phyloP scores from a whole-genome alignment of 2,329 filamentous ascomycete genomes.

The Aschersonia sp. region DNA sequence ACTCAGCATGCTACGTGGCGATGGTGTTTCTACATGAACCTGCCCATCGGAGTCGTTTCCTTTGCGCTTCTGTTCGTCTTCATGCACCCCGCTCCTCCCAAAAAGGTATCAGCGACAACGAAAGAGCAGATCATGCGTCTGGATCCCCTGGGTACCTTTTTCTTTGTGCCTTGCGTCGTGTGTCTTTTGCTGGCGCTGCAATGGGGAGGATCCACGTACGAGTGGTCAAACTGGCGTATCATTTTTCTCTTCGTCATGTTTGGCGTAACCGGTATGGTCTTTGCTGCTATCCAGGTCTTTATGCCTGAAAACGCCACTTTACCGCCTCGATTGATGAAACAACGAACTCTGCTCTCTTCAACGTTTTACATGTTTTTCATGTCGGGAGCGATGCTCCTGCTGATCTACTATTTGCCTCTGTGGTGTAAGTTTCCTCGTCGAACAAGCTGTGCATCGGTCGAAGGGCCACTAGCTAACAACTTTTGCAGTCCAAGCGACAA shows the following conservation, averaged over 20 bases:
- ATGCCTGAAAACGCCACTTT: conserved; percentile 42
- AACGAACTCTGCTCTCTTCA: conserved; percentile 37
- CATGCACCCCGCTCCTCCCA: conserved; percentile 25
- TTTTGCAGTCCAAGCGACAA: conserved; percentile 36
- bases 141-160: conserved; percentile 42
- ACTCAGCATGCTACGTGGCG: conserved; percentile 33
- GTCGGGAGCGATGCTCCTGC: conserved; percentile 35
- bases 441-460: neutral
- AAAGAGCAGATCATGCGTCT: conserved; percentile 33
- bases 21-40: conserved; percentile 46
- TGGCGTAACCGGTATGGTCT: conserved; percentile 27
- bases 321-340: conserved; percentile 36
- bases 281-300: conserved; percentile 35
- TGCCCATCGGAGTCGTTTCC: conserved; percentile 38
- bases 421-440: conserved; percentile 32
- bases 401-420: conserved; percentile 37
- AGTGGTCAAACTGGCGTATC: conserved; percentile 37
- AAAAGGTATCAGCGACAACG: conserved; percentile 14
- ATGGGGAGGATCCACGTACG: conserved; percentile 42
- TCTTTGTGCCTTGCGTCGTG: conserved; percentile 44
- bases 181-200: conserved; percentile 48
- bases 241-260: conserved; percentile 39
- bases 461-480: neutral
- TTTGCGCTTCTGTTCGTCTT: conserved; percentile 33
- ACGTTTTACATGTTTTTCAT: conserved; percentile 31